Evolutionary conservation across 2,329 filamentous ascomycete species (phyloP).

Genomic region (Xylariaceae sp.): DNA sequence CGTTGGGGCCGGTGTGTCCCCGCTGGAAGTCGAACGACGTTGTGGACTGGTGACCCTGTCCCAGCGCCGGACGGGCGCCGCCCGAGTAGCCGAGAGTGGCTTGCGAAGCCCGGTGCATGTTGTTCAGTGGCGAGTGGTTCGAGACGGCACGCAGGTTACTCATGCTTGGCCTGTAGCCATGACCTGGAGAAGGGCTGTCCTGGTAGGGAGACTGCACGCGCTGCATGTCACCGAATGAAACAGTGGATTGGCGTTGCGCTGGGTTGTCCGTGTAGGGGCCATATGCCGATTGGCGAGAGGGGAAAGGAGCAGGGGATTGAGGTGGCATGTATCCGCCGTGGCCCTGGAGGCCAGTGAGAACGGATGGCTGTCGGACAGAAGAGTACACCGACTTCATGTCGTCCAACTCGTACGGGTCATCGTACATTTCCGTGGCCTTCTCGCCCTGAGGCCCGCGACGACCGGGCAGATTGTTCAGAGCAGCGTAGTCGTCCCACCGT

Average conservation of each 20-base stretch:
- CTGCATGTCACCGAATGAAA: constrained; percentile 53
- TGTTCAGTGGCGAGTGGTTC: constrained; percentile 38
- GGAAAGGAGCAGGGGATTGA: constrained; percentile 68
- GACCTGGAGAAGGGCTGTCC: constrained; percentile 41
- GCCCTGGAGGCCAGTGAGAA: constrained; percentile 74
- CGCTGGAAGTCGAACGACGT: constrained; percentile 55
- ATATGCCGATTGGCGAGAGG: constrained; percentile 39
- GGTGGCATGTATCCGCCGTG: constrained; percentile 73
- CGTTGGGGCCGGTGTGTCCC: constrained; percentile 59
- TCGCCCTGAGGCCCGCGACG: constrained; percentile 67
- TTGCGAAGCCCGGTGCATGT: constrained; percentile 33
- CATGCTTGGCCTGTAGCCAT: constrained; percentile 49
- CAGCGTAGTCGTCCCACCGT: constrained; percentile 94
- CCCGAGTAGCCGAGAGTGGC: constrained; percentile 40
- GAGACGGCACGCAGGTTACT: constrained; percentile 47
- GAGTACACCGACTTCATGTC: constrained; percentile 97
- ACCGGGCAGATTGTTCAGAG: constrained; percentile 79
- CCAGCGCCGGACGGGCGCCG: constrained; percentile 39
- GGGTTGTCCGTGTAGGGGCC: constrained; percentile 41
- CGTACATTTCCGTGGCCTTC: constrained; percentile 57
- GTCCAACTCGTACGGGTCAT: constrained; percentile 89
- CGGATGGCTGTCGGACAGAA: constrained; percentile 78
- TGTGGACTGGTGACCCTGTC: constrained; percentile 40
- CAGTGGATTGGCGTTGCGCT: constrained; percentile 61
- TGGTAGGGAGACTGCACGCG: constrained; percentile 52